Evolutionary conservation across 169 alveolate species (phyloP), one percentile per base, ranked within the genome.

Genomic region (Plasmodium cynomolgi): DNA sequence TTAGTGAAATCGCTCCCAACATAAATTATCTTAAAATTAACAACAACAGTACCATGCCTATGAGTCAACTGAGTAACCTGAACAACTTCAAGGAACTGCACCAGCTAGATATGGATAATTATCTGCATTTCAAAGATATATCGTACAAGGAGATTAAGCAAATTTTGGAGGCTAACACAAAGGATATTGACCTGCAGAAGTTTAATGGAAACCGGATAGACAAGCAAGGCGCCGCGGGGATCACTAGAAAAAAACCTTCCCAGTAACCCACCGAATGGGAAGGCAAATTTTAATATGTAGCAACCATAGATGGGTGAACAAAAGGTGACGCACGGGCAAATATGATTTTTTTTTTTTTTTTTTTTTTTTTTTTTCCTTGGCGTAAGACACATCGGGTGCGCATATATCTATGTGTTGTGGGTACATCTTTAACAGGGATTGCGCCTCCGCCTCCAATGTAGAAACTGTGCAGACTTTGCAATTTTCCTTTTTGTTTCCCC

Each of bases 121-220:
- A 85, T 85, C 56, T 85, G 11, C 44, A 85, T 17, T 85, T 85
- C 26, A 85, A 85, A 8, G 93, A 85, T 34, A 85, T 47, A 37
- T 85, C 93, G 6, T 85, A 85, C 31, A 71, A 75, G 56, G 93
- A 85, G 50, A 37, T 85, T 5, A 85, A 68, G 44, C 80, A 85
- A 75, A 85, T 85, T 17, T 7, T 85, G 15, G 26, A 54, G 29
- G 29, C 54, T 23, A 85, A 85, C 80, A 75, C 86, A 6, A 75
- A 75, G 33, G 93, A 85, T 85, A 54, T 85, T 54, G 62, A 50
- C 41, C 68, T 85, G 80, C 37, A 50, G 68, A 50, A 7, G 47
- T 85, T 85, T 33, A 85, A 85, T 85, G 93, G 93, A 23, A 85
- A 74, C 13, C 75, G 20, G 29, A 72, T 84, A 47, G 44, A 39